Evolutionary conservation across 179 eudicot genomes (phyloP), one percentile per base, ranked within the genome.

Genomic region (Silene coronaria): DNA sequence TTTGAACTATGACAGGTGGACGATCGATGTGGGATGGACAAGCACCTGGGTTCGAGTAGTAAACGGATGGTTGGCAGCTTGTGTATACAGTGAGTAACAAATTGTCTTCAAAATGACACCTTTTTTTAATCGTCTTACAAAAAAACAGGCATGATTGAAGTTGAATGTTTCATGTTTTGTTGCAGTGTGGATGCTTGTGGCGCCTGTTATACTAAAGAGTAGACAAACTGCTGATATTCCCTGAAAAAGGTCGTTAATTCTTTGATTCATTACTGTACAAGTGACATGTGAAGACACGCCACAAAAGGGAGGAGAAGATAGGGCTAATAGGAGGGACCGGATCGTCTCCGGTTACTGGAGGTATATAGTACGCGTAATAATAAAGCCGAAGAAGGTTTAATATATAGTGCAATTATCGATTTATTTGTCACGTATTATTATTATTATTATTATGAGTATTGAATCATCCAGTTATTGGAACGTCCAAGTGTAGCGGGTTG

Each of bases 41-140:
- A 91, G 97, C 76, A 87, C 97, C 73, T 91, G 97, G 97, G 97
- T 91, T n/a, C 90, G 91, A 85, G 82, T 90, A 59, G 87, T 88
- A 38, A 90, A 91, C 72, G 93, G 88, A 77, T 91, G 96, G 97
- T 77, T 91, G n/a, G 97, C 93, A 30, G 97, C 86, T 48, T 85
- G 87, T 86, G 88, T 91, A 13, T 91, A 91, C 84, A 82, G 97
- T 91, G 78, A 86, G 96, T 79, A 16, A n/a, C 72, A 23, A 65
- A 36, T 22, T 46, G 3, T 1, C 26, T 10, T 26, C 42, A 3
- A 51, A 36, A 36, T 8, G 16, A 72, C 42, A n/a, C 27, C 7
- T 4, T 74, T 4, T 42, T 42, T 23, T 21, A 9, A 24, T 45
- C 22, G 27, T 72, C 3, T 16, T 55, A 62, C 28, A 9, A 22